Evolutionary conservation across 345 rosid genomes (phyloP).

Genomic region (Salix dunnii): DNA sequence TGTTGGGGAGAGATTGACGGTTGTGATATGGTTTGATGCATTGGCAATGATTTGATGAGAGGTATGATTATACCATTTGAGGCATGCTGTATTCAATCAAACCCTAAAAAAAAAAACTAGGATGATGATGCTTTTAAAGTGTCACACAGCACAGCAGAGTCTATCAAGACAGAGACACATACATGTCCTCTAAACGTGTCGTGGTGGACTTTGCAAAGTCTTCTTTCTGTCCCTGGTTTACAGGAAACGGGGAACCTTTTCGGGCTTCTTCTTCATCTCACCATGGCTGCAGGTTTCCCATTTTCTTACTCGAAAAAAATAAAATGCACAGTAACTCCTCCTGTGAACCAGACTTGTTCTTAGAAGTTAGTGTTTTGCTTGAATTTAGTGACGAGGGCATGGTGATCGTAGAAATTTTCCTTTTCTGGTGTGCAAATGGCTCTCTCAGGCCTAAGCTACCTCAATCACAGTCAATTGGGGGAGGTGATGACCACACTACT

Average conservation of each 20-base stretch:
- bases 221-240: background rate
- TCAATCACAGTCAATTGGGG: no score
- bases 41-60: conserved; percentile 29
- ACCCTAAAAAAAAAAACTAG: background rate
- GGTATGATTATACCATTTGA: conserved; percentile 13
- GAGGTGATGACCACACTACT: no score
- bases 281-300: no score
- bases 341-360: background rate
- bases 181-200: conserved; percentile 34
- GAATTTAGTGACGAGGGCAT: background rate
- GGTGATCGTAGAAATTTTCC: background rate
- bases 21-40: conserved; percentile 14
- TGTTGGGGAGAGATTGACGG: background rate
- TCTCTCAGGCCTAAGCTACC: background rate
- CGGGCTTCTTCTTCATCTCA: no score
- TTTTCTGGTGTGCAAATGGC: background rate
- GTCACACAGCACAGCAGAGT: conserved; percentile 9
- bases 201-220: conserved; percentile 28
- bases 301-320: background rate
- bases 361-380: background rate
- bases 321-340: background rate
- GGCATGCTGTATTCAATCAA: conserved; percentile 35
- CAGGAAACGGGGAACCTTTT: background rate
- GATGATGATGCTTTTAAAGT: conserved; percentile 24
- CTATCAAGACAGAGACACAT: background rate